Base-by-base conservation (phyloP, 2,329 filamentous ascomycete genomes). In the Aspergillus bombycis region DNA sequence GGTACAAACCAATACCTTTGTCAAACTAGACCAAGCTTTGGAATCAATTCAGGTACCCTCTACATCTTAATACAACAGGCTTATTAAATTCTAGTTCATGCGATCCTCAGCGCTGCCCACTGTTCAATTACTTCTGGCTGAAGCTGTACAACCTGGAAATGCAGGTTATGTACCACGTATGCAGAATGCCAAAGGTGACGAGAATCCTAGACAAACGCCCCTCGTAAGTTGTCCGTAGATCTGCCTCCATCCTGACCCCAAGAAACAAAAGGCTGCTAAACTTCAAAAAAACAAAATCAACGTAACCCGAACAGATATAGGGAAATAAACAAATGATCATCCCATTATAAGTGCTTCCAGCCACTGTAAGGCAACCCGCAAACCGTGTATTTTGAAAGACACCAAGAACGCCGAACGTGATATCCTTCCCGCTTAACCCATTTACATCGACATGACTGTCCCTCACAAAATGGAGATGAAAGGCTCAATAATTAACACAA, bases 401-500 rank as follows among this genome's bases (percentile, higher is more conserved):
- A 30, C 23, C 28, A 38, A 52, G 34, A 28, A 59, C 64, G 28
- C 61, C 58, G 30, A 54, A 54, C 43, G 56, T 62, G 23, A 64
- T 60, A 61, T 57, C 62, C 56, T 58, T 59, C 61, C 55, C 61
- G 65, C 63, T 64, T 61, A 65, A 57, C 38, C 48, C 52, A 48
- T 43, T 19, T 30, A 58, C 41, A 58, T 34, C 43, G 12, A 56
- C 26, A 60, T 8, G 34, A 55, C 46, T 57, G 58, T 46, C 45
- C 32, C 23, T 32, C 30, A 60, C 32, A 45, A 43, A 52, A 41
- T 61, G 16, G 57, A 52, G 28, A 32, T 43, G 60, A 62, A 52
- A 60, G 5, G 41, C 26, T 55, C 30, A 38, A 65, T 67, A 64
- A 45, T 46, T 60, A 67, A 70, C 50, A 70, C 58, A 70, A 28